These are phyloP conservation scores for Aspergillus piperis DNA, from an alignment of 2,329 filamentous ascomycete species.

Conservation along the genomic window DNA sequence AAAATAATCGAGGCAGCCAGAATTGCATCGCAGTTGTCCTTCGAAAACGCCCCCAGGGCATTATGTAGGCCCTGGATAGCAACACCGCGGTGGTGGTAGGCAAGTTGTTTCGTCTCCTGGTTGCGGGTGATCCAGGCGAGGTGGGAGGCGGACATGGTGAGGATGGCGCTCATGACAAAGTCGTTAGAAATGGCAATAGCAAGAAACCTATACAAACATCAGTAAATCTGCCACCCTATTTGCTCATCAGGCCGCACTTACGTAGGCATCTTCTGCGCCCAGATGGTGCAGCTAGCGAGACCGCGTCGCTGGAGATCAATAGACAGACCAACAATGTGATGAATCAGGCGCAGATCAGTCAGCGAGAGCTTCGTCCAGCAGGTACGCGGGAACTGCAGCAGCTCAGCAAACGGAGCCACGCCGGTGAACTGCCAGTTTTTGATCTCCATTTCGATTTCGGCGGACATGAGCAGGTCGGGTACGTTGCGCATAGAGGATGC, in stretches of 20 bases:
- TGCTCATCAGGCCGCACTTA: slow-evolving; percentile 52
- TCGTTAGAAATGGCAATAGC: slow-evolving; percentile 76
- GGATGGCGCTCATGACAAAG: slow-evolving; percentile 91
- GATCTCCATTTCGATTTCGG: slow-evolving; percentile 78
- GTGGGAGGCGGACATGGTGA: slow-evolving; percentile 93
- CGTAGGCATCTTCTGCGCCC: slow-evolving; percentile 91
- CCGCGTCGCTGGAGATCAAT: slow-evolving; percentile 76
- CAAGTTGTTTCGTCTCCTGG: slow-evolving; percentile 80
- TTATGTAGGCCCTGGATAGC: slow-evolving; percentile 86
- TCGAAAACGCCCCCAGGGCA: slow-evolving; percentile 81
- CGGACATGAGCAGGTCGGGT: slow-evolving; percentile 76
- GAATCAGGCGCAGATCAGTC: slow-evolving; percentile 82
- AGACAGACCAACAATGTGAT: slow-evolving; percentile 85
- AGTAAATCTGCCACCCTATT: not conserved
- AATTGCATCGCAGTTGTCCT: slow-evolving; percentile 84
- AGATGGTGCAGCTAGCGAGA: slow-evolving; percentile 82
- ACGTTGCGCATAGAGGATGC: slow-evolving; percentile 53
- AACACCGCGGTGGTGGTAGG: slow-evolving; percentile 82
- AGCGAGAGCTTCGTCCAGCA: slow-evolving; percentile 71
- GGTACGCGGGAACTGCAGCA: slow-evolving; percentile 74
- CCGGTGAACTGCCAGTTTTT: slow-evolving; percentile 82
- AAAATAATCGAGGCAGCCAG: slow-evolving; percentile 88
- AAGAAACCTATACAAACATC: slow-evolving; percentile 63
- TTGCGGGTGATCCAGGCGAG: slow-evolving; percentile 87
- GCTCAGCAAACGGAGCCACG: slow-evolving; percentile 79